Evolutionary conservation across 768 basidiomycete species (phyloP).

Genomic region (Hemileccinum impolitum): DNA sequence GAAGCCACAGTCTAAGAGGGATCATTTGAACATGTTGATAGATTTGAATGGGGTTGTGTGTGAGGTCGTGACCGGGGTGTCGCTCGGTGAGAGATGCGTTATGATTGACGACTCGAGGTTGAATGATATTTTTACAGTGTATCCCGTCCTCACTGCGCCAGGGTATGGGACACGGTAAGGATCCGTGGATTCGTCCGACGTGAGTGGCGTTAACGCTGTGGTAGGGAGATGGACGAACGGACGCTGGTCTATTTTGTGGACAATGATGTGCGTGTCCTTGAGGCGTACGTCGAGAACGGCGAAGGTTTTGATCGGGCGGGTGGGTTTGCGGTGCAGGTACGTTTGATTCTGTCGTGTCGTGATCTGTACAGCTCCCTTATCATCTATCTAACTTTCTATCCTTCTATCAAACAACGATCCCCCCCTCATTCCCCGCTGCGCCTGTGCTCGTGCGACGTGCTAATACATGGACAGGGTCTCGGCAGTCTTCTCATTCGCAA

Average conservation of each 20-base stretch:
- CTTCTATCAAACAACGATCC: not conserved
- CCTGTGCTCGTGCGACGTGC: not conserved
- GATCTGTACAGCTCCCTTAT: not conserved
- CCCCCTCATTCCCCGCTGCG: not conserved
- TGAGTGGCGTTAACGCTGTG: not conserved
- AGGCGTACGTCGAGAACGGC: constrained; percentile 80
- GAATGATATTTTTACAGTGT: constrained; percentile 42
- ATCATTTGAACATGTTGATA: constrained; percentile 83
- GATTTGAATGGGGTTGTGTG: constrained; percentile 85
- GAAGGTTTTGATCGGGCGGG: constrained; percentile 90
- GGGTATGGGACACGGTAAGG: constrained; percentile 69
- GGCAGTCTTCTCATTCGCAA: constrained; percentile 81
- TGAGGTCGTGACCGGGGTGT: constrained; percentile 90
- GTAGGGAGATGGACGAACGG: constrained; percentile 78
- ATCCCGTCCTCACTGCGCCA: constrained; percentile 70
- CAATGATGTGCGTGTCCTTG: constrained; percentile 51
- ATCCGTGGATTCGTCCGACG: not conserved
- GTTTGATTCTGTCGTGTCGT: constrained; percentile 9
- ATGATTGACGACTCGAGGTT: no score
- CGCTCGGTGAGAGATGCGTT: constrained; percentile 55
- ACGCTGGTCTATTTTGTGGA: constrained; percentile 76
- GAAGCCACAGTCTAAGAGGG: constrained; percentile 76
- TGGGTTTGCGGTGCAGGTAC: constrained; percentile 90
- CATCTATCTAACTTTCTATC: no score
- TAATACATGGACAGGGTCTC: constrained; percentile 49